These are phyloP conservation scores for Cladosporium cucumerinum DNA, from an alignment of 2,329 filamentous ascomycete species.

Conservation along the genomic window DNA sequence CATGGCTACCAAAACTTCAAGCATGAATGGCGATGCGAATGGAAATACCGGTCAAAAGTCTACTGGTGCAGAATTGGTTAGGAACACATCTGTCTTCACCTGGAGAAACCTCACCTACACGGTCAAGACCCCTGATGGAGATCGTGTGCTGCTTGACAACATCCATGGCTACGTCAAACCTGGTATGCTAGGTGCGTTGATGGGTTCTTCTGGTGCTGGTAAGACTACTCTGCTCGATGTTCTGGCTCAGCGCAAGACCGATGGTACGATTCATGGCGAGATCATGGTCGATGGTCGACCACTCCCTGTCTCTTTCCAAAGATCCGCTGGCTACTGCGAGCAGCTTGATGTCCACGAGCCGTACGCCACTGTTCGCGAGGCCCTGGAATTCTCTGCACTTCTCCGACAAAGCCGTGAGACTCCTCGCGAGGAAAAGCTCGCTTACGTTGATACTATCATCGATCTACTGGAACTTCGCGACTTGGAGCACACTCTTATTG, in stretches of 20 bases:
- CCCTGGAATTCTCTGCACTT: constrained; percentile 62
- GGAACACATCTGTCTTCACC: constrained; percentile 52
- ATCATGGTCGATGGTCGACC: constrained; percentile 45
- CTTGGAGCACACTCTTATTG: constrained; percentile 64
- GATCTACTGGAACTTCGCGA: constrained; percentile 63
- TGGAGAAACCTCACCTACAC: constrained; percentile 85
- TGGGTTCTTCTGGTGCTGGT: constrained; percentile 68
- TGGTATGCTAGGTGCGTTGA: constrained; percentile 72
- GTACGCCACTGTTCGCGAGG: constrained; percentile 64
- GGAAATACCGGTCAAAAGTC: constrained; percentile 1
- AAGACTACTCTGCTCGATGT: constrained; percentile 41
- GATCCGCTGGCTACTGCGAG: constrained; percentile 55
- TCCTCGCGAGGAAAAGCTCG: constrained; percentile 59
- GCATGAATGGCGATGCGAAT: constrained; percentile 1
- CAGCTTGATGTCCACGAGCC: constrained; percentile 67
- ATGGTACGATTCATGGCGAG: constrained; percentile 45
- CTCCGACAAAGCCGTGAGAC: constrained; percentile 60
- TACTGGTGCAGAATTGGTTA: constrained; percentile 16
- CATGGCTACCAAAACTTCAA: constrained; percentile 9
- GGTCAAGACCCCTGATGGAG: constrained; percentile 50
- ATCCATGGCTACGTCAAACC: constrained; percentile 72
- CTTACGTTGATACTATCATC: constrained; percentile 64
- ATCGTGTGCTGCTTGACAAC: constrained; percentile 53
- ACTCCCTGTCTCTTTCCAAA: constrained; percentile 47
- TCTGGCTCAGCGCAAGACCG: constrained; percentile 44